Conservation (phyloP, 352 stramenopile genomes). For the Pythium angustatum region DNA sequence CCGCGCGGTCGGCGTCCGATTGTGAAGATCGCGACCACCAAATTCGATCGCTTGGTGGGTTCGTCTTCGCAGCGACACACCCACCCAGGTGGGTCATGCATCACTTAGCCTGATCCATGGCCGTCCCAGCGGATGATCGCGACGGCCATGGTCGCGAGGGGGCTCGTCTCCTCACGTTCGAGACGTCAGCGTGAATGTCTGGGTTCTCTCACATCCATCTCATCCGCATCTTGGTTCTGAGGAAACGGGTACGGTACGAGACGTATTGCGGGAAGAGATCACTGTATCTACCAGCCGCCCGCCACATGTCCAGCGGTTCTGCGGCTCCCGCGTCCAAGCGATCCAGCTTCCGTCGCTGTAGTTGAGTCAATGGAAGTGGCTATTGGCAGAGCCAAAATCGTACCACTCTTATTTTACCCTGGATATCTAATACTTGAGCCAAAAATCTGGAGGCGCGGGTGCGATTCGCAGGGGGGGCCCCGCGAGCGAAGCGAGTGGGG, state of each 20-base stretch:
- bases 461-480: not conserved
- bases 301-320: not conserved
- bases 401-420: no score
- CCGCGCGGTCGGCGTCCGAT: no score
- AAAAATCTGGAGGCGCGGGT: not conserved
- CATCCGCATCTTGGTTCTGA: not conserved
- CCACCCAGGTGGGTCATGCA: not conserved
- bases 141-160: no score
- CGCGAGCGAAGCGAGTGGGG: not conserved
- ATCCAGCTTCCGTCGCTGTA: no score
- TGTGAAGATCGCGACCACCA: not conserved
- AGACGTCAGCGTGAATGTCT: no score
- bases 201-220: not conserved
- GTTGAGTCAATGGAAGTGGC: no score
- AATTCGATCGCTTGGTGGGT: not conserved
- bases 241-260: not conserved
- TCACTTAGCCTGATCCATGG: not conserved
- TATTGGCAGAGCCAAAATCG: no score
- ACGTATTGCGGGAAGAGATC: not conserved
- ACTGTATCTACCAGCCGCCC: not conserved
- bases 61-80: not conserved
- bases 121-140: no score
- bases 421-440: no score
- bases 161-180: no score
- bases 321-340: not conserved